These are phyloP conservation scores for Mortierella polycephala DNA, from an alignment of 371 early-diverging fungal species.

Conservation along the genomic window DNA sequence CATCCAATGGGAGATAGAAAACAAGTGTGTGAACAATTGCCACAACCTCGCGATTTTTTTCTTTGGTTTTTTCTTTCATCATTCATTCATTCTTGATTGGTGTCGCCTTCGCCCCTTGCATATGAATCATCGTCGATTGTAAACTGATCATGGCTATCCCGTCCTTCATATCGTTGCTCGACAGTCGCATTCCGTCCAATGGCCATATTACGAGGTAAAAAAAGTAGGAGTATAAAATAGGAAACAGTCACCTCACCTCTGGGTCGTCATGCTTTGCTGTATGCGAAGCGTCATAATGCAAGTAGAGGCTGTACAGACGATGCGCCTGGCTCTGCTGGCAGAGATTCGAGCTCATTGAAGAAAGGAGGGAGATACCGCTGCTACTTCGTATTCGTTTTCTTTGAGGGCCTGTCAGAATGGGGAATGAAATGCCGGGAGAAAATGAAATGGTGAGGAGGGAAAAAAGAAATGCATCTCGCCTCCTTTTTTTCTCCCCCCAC, in stretches of 20 bases:
- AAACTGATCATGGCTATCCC: too few species aligned
- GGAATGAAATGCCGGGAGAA: not conserved
- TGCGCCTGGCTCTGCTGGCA: constrained; percentile 55
- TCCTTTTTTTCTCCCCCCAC: too few species aligned
- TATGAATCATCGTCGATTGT: too few species aligned
- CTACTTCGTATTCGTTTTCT: too few species aligned
- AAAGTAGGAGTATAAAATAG: not conserved
- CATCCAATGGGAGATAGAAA: not conserved
- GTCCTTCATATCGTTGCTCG: too few species aligned
- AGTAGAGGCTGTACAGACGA: constrained; percentile 51
- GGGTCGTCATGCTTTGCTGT: constrained; percentile 53
- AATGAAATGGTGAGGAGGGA: not conserved
- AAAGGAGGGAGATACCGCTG: not conserved
- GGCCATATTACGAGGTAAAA: not conserved
- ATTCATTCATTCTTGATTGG: not conserved
- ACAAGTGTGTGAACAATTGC: not conserved
- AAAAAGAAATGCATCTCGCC: too few species aligned
- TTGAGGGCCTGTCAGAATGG: not conserved
- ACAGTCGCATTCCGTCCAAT: too few species aligned
- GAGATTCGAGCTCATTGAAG: constrained; percentile 51
- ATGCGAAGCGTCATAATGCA: constrained; percentile 50
- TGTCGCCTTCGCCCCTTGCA: too few species aligned
- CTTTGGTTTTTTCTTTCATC: not conserved
- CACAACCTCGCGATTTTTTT: not conserved
- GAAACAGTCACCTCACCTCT: constrained; percentile 50